A percentile compares a stretch with the other conserved stretches of the same genome.
phyloP scores from a whole-genome alignment of 139 green algal genomes.

The Chlamydomonas schloesseri region DNA sequence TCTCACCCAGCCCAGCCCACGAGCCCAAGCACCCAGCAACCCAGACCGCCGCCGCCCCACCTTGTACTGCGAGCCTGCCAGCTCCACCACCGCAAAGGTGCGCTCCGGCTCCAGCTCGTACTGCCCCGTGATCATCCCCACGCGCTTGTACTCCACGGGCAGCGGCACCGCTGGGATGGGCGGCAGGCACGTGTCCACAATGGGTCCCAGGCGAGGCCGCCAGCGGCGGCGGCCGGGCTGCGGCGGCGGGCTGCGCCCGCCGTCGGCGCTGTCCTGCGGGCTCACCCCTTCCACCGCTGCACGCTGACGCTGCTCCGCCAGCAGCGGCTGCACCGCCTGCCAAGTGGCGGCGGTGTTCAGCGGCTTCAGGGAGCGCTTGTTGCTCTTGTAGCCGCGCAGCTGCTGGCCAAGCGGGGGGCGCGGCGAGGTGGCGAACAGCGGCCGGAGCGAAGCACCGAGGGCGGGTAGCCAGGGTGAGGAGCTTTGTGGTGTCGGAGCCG shows the following conservation, averaged over 20 bases:
- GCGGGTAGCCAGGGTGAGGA: too few species aligned
- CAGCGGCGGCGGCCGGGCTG: background rate
- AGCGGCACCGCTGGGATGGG: slow-evolving; percentile 40
- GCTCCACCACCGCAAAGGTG: slow-evolving; percentile 58
- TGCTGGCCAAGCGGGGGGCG: too few species aligned
- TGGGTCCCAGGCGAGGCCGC: slow-evolving; percentile 3
- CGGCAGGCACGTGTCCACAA: slow-evolving; percentile 56
- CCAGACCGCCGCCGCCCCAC: slow-evolving; percentile 3
- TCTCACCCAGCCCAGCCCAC: too few species aligned
- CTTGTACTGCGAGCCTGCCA: slow-evolving; percentile 62
- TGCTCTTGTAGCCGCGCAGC: slow-evolving; percentile 43
- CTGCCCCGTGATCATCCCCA: slow-evolving; percentile 50
- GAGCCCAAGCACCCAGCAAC: too few species aligned
- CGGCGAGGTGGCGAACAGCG: too few species aligned
- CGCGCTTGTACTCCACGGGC: slow-evolving; percentile 29
- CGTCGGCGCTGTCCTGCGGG: background rate
- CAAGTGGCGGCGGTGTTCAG: slow-evolving; percentile 54
- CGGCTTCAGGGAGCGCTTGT: slow-evolving; percentile 54
- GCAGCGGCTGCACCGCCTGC: slow-evolving; percentile 49
- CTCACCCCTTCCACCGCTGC: background rate
- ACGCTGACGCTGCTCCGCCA: slow-evolving; percentile 33
- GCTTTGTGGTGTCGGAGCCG: too few species aligned
- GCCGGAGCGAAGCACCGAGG: background rate
- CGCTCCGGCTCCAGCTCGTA: slow-evolving; percentile 47
- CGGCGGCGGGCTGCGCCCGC: background rate